These are phyloP conservation scores for Puccinia novopanici DNA, from an alignment of 1,284 basidiomycete species.

Conservation along the genomic window DNA sequence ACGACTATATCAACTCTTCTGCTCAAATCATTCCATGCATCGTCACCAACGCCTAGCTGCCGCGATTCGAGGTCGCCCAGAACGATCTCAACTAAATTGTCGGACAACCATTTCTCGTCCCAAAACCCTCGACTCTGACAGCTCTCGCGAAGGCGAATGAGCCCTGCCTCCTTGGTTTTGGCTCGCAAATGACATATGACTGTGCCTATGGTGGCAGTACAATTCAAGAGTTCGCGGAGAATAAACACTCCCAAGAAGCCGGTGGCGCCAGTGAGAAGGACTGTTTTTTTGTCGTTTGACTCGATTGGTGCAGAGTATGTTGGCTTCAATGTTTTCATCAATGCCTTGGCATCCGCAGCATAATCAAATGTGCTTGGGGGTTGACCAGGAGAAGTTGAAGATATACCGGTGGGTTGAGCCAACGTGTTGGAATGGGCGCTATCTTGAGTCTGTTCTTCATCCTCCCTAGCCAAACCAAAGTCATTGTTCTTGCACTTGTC, in stretches of 20 bases:
- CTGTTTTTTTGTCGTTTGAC: slow-evolving; percentile 68
- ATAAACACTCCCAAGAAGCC: slow-evolving; percentile 96
- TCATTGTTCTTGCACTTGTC: slow-evolving; percentile 78
- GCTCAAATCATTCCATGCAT: slow-evolving; percentile 71
- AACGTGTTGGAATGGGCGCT: slow-evolving; percentile 55
- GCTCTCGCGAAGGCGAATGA: slow-evolving; percentile 73
- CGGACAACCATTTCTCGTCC: slow-evolving; percentile 80
- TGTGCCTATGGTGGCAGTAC: slow-evolving; percentile 70
- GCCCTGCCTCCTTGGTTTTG: slow-evolving; percentile 67
- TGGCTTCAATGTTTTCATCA: slow-evolving; percentile 67
- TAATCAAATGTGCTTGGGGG: slow-evolving; percentile 65
- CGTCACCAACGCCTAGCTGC: slow-evolving; percentile 72
- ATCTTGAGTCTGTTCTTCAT: slow-evolving; percentile 56
- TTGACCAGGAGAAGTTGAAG: slow-evolving; percentile 55
- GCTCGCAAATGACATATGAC: slow-evolving; percentile 90
- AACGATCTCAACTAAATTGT: slow-evolving; percentile 75
- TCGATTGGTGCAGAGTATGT: slow-evolving; percentile 66
- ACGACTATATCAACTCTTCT: slow-evolving; percentile 79
- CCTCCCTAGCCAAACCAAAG: slow-evolving; percentile 69
- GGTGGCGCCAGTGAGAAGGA: slow-evolving; percentile 95
- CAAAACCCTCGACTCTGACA: slow-evolving; percentile 86
- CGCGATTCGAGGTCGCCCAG: slow-evolving; percentile 81
- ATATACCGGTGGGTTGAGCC: background rate
- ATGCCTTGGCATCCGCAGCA: slow-evolving; percentile 72
- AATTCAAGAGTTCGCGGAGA: slow-evolving; percentile 74